Percentiles rank a stretch among this genome's conserved stretches.
Evolutionary conservation across 306 rosid genomes (phyloP).

Genomic region (Prunus mira): DNA sequence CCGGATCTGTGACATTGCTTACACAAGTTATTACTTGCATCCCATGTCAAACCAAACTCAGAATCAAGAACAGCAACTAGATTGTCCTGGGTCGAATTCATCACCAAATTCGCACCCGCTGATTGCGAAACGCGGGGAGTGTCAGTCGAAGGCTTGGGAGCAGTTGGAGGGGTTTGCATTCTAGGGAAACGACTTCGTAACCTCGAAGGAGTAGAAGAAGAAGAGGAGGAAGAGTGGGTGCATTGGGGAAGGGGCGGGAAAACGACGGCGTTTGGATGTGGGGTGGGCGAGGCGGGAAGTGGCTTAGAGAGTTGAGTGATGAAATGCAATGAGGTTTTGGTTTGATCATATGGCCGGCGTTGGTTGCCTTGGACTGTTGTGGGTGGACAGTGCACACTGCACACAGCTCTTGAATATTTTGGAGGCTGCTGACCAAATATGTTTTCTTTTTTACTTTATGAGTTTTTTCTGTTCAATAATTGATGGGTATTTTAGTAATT

Average conservation of each 20-base stretch:
- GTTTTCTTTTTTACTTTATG: not conserved
- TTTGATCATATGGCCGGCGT: not conserved
- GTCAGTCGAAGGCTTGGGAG: conserved; percentile 46
- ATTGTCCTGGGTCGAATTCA: conserved; percentile 2
- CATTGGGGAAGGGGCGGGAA: conserved; percentile 23
- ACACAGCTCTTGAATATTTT: not conserved
- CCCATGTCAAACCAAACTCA: conserved; percentile 31
- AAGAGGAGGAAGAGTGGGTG: conserved; percentile 4
- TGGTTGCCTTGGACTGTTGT: conserved; percentile 13
- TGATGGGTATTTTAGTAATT: not conserved
- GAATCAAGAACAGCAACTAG: conserved; percentile 26
- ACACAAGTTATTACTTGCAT: no score
- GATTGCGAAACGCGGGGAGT: conserved; percentile 31
- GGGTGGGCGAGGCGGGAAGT: conserved; percentile 1
- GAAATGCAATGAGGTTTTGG: not conserved
- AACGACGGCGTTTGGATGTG: conserved; percentile 8
- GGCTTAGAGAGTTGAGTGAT: not conserved
- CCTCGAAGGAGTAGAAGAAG: conserved; percentile 17
- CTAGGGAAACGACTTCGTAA: conserved; percentile 33
- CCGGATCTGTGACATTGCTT: no score
- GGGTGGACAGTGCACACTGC: not conserved
- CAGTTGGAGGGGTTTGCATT: conserved; percentile 33
- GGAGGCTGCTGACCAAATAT: not conserved
- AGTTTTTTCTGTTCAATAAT: not conserved
- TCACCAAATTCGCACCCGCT: conserved; percentile 5